Conservation (phyloP, 1,284 basidiomycete genomes). For the Rhodofomes roseus region DNA sequence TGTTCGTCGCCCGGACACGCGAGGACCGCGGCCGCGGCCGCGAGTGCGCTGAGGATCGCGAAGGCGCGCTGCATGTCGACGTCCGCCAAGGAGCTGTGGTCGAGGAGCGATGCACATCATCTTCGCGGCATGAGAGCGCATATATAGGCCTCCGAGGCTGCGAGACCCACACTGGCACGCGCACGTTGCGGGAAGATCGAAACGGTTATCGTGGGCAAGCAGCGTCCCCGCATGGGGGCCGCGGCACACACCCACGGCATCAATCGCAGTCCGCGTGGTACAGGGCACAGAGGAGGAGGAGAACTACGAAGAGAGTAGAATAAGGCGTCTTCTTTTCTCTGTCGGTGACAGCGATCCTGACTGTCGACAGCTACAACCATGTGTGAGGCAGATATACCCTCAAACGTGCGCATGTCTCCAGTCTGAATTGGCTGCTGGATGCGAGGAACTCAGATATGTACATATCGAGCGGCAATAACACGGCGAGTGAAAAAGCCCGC, state of each 20-base stretch:
- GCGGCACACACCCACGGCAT: not conserved
- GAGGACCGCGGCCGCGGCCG: constrained; percentile 14
- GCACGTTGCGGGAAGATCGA: not conserved
- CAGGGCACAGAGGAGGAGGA: not conserved
- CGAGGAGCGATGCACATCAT: not conserved
- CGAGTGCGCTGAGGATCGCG: constrained; percentile 6
- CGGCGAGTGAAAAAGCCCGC: no score
- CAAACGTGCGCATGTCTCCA: not conserved
- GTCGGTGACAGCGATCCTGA: not conserved
- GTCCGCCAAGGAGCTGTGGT: not conserved
- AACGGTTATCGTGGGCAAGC: not conserved
- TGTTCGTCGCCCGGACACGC: constrained; percentile 26
- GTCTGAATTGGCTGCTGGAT: not conserved
- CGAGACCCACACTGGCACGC: not conserved
- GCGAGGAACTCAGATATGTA: not conserved
- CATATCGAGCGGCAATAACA: not conserved
- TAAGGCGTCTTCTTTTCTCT: not conserved
- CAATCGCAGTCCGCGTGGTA: not conserved
- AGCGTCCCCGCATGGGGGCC: not conserved
- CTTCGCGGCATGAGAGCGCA: not conserved
- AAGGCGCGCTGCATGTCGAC: constrained; percentile 8
- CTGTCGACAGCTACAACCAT: not conserved
- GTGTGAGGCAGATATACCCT: not conserved
- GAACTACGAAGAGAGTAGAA: not conserved
- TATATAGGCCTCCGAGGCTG: not conserved